Conservation (phyloP, 2,329 filamentous ascomycete species). For the Stemphylium beticola region DNA sequence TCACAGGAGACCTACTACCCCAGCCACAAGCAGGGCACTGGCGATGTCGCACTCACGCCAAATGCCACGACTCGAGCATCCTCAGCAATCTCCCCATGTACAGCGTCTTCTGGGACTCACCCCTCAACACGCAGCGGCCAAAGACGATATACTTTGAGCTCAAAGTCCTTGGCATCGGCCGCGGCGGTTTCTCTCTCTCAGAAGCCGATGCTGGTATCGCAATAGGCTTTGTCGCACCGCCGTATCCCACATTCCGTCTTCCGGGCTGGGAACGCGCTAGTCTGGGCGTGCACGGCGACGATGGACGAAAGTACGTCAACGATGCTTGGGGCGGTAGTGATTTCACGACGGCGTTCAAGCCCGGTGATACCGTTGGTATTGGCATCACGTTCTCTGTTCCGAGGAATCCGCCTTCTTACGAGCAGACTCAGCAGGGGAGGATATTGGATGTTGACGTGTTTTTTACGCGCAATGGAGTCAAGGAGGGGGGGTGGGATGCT, state of each 20-base stretch:
- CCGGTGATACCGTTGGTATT: conserved; percentile 71
- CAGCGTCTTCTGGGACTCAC: conserved; percentile 63
- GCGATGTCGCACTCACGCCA: conserved; percentile 53
- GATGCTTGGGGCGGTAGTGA: conserved; percentile 74
- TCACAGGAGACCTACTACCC: conserved; percentile 49
- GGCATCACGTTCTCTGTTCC: conserved; percentile 67
- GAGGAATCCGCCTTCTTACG: conserved; percentile 45
- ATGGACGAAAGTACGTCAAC: conserved; percentile 77
- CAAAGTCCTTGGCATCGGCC: conserved; percentile 57
- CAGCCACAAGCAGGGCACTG: conserved; percentile 54
- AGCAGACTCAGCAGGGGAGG: conserved; percentile 28
- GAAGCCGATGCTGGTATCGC: conserved; percentile 64
- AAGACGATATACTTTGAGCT: conserved; percentile 77
- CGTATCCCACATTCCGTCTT: conserved; percentile 77
- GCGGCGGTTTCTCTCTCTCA: conserved; percentile 29
- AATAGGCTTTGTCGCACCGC: conserved; percentile 73
- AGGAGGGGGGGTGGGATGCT: conserved; percentile 70
- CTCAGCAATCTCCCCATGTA: conserved; percentile 74
- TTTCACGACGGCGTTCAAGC: conserved; percentile 69
- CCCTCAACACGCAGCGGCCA: conserved; percentile 58
- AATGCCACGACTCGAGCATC: conserved; percentile 65
- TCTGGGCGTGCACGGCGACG: conserved; percentile 79
- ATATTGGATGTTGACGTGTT: conserved; percentile 66
- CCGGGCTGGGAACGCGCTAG: conserved; percentile 82
- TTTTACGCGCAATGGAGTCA: conserved; percentile 70